Percentiles rank a stretch among this genome's conserved stretches.
These are phyloP conservation scores for Lithospermum erythrorhizon DNA, from an alignment of 257 asterid genomes.

Conservation along the genomic window DNA sequence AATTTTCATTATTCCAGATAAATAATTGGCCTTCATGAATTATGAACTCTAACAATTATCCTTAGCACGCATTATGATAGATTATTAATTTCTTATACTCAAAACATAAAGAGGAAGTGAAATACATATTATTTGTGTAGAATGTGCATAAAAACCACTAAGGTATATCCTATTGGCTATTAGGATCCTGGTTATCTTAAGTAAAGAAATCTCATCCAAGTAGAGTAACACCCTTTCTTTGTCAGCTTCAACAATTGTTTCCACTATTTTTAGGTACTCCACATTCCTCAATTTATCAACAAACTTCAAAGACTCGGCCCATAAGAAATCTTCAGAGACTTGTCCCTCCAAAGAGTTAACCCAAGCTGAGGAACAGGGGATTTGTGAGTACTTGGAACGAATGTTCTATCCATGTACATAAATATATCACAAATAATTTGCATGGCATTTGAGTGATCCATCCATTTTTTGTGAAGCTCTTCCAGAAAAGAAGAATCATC, in stretches of 20 bases:
- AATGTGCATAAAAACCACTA: no score
- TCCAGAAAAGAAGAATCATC: constrained; percentile 18
- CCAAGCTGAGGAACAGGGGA: constrained; percentile 28
- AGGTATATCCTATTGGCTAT: no score
- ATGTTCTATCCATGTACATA: constrained; percentile 30
- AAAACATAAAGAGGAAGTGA: no score
- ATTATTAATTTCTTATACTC: no score
- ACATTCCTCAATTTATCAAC: constrained; percentile 23
- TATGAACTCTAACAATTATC: no score
- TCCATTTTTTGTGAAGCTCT: constrained; percentile 25
- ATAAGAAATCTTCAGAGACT: constrained; percentile 21
- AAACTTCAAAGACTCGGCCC: constrained; percentile 18
- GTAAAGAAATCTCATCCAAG: constrained; percentile 16
- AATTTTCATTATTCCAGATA: no score
- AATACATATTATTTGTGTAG: no score
- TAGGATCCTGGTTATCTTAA: constrained; percentile 19
- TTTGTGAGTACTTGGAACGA: constrained; percentile 23
- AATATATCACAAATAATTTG: constrained; percentile 25
- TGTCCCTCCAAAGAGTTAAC: constrained; percentile 26
- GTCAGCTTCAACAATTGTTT: constrained; percentile 22
- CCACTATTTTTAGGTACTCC: constrained; percentile 23
- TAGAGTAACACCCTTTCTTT: constrained; percentile 21
- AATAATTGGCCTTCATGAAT: no score
- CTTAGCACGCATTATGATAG: no score
- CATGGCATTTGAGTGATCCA: constrained; percentile 25